Evolutionary conservation across 2,329 filamentous ascomycete species (phyloP), one percentile per base, ranked within the genome.

Genomic region (Anthostomella pinea): DNA sequence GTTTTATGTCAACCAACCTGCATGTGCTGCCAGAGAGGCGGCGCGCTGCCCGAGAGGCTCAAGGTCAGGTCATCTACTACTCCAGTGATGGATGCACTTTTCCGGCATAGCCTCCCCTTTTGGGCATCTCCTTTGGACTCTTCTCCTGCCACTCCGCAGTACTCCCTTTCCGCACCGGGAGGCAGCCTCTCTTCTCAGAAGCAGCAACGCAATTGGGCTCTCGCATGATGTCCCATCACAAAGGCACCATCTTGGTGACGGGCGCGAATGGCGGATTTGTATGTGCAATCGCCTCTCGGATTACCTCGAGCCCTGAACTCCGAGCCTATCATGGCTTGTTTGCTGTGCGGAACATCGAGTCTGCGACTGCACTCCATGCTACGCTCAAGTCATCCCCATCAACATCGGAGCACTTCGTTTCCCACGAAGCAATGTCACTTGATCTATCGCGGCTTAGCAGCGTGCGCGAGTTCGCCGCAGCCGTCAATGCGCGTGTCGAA

Each of bases 191-290:
- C n/a, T n/a, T n/a, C n/a, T n/a, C n/a, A n/a, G n/a, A n/a, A n/a
- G n/a, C n/a, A n/a, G n/a, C n/a, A n/a, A n/a, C n/a, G n/a, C n/a
- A n/a, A n/a, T n/a, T n/a, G n/a, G n/a, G n/a, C n/a, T n/a, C n/a
- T n/a, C n/a, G n/a, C n/a, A n/a, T n/a, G n/a, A 45, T 46, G 41
- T 11, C 33, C 18, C 35, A 40, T 15, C 23, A 30, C 8, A 43
- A 38, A 8, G 47, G 43, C 5, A 47, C 45, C 8, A 44, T 49
- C 31, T 16, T 51, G 14, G 24, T 51, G 26, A 53, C 50, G 3
- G 50, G 50, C 16, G 39, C 50, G 28, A 53, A 49, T 16, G 50
- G 46, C 23, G 50, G 50, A 18, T 24, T 53, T 4, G 50, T 48
- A 17, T 38, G 30, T 1, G 34, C 38, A 3, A 46, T 50, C 20